These are phyloP conservation scores for Dalbergia cochinchinensis DNA, from an alignment of 306 rosid species.

Conservation along the genomic window DNA sequence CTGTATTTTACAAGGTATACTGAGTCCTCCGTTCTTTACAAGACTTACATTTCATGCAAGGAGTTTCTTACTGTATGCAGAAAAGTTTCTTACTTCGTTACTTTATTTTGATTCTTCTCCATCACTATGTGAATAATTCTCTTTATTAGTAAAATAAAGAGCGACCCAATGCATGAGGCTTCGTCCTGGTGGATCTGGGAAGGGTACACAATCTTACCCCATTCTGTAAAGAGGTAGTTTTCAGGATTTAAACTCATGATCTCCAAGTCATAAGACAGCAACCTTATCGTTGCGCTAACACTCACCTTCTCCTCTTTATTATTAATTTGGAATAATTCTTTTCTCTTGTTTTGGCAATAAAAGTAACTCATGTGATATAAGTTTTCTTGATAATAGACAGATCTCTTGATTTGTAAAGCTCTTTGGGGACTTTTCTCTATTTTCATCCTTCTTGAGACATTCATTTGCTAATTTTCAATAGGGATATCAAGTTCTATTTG, in stretches of 20 bases:
- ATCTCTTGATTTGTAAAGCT: conserved; percentile 32
- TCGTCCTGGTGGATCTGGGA: too few species aligned
- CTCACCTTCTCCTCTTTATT: not conserved
- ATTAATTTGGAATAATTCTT: not conserved
- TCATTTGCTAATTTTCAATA: conserved; percentile 36
- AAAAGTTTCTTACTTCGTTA: not conserved
- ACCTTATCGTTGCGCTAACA: too few species aligned
- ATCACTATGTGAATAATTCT: not conserved
- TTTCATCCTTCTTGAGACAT: conserved; percentile 35
- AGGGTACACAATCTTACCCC: too few species aligned
- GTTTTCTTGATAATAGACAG: not conserved
- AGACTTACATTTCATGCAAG: conserved; percentile 2
- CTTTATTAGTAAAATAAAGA: too few species aligned
- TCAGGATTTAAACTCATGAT: too few species aligned
- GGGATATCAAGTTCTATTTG: conserved; percentile 40
- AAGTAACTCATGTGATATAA: conserved; percentile 4
- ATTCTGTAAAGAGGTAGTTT: too few species aligned
- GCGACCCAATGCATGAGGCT: too few species aligned
- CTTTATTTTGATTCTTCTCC: not conserved
- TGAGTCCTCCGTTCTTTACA: conserved; percentile 14
- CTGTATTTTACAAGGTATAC: conserved; percentile 78
- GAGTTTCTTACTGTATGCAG: not conserved
- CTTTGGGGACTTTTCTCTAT: conserved; percentile 18
- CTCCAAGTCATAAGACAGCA: too few species aligned
- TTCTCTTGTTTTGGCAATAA: conserved; percentile 14